These are phyloP conservation scores for Mallotus japonicus DNA, from an alignment of 441 rosid species.

Conservation along the genomic window DNA sequence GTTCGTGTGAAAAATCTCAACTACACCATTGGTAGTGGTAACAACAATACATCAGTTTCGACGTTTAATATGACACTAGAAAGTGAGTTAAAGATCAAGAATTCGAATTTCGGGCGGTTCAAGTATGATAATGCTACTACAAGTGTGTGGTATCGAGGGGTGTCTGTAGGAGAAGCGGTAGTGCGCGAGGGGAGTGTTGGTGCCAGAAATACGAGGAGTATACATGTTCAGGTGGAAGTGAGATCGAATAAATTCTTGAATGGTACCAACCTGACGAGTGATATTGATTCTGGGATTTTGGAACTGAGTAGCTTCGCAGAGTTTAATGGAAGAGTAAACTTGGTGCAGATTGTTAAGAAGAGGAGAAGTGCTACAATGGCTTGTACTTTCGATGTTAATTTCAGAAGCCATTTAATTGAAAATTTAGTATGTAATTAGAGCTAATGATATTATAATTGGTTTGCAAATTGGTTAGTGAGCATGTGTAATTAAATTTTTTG, in stretches of 20 bases:
- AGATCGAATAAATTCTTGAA: conserved; percentile 25
- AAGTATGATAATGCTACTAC: conserved; percentile 32
- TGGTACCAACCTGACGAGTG: conserved; percentile 22
- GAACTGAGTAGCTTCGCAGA: conserved; percentile 36
- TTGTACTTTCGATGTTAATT: conserved; percentile 45
- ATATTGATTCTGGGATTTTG: conserved; percentile 42
- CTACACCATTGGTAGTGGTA: not conserved
- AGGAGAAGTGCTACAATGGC: conserved; percentile 37
- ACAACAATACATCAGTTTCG: conserved; percentile 25
- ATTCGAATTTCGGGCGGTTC: conserved; percentile 55
- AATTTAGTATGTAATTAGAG: conserved; percentile 35
- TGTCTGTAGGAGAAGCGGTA: conserved; percentile 39
- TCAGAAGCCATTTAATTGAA: conserved; percentile 27
- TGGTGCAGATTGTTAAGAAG: conserved; percentile 34
- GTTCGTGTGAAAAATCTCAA: conserved; percentile 26
- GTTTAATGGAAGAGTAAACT: conserved; percentile 44
- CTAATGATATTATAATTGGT: not conserved
- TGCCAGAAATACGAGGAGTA: conserved; percentile 35
- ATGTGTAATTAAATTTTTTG: not conserved
- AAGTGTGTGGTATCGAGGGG: conserved; percentile 29
- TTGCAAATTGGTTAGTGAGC: not conserved
- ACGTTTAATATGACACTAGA: conserved; percentile 41
- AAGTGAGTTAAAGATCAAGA: conserved; percentile 38
- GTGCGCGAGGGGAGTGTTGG: conserved; percentile 33
- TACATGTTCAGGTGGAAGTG: conserved; percentile 35